Base-by-base conservation (phyloP, 345 rosid genomes). In the Eucalyptus dawsonii region DNA sequence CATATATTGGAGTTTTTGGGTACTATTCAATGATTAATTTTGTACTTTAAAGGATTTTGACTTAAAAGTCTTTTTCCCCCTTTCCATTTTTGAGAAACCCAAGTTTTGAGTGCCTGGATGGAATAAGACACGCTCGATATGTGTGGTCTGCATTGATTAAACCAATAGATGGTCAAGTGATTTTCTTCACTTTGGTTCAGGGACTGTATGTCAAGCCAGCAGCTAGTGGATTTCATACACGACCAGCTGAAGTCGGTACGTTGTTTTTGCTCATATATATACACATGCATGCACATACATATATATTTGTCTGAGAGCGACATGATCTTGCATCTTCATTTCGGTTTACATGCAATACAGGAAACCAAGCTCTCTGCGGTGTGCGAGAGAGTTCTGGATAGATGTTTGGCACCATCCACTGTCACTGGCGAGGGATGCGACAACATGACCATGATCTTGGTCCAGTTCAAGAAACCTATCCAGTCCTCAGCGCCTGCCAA, bases 181-280 rank as follows among this genome's bases (percentile, higher is more conserved):
- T 24, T 49, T 88, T n/a, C 10, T 65, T 90, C 50, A 25, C 51
- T 44, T 90, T 53, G 89, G 92, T 93, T 91, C 95, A 98, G 99
- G 99, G 99, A 98, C 90, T 98, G 99, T 93, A 93, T 98, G 97
- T 93, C 99, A 65, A 96, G 99, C 95, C 99, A 97, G 92, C 98
- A 93, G 92, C 95, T 97, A 42, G 98, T 98, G 90, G 99, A 98
- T 94, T 98, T 95, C 88, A 90, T 98, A 86, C 97, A 96, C 45
- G 98, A 96, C 88, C 98, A 95, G 86, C 93, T 97, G 89, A 90
- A 91, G 5, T 88, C 88, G 87, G 99, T 97, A 94, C 88, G 96
- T 89, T 34, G 58, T 17, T 29, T 87, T 45, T n/a, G 22, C 27
- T 45, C 42, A 4, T 3, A 29, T 4, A 25, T 14, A 12, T 53